A percentile compares a stretch with the other conserved stretches of the same genome.
These are phyloP conservation scores for Benincasa hispida DNA, from an alignment of 306 rosid genomes.

Conservation along the genomic window DNA sequence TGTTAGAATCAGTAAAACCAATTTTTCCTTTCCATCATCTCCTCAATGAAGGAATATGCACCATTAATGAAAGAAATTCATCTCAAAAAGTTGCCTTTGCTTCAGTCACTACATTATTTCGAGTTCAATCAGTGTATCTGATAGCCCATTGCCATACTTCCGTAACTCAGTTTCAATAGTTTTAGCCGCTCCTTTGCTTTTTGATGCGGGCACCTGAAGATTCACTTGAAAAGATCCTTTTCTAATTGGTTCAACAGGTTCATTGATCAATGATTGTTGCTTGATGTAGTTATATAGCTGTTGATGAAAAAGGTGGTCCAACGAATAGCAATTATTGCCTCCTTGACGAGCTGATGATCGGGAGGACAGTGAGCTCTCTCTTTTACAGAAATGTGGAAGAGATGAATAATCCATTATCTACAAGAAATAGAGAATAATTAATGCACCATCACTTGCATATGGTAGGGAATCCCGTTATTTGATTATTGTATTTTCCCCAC, in stretches of 20 bases:
- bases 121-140: constrained; percentile 28
- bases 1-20: neutral
- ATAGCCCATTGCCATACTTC: constrained; percentile 27
- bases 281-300: constrained; percentile 60
- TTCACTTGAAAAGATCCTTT: constrained; percentile 81
- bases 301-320: constrained; percentile 81
- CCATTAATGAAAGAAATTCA: neutral
- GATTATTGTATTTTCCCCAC: constrained; percentile 8
- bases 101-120: constrained; percentile 16
- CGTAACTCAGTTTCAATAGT: constrained; percentile 56
- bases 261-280: constrained; percentile 39
- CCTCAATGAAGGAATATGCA: neutral
- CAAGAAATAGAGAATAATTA: constrained; percentile 20
- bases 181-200: constrained; percentile 40
- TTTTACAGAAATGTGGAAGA: constrained; percentile 82
- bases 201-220: constrained; percentile 45
- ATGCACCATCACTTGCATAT: neutral
- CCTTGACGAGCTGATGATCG: constrained; percentile 32
- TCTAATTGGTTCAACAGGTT: constrained; percentile 36
- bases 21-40: constrained; percentile 10
- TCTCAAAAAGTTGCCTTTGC: constrained; percentile 2
- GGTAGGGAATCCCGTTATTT: neutral
- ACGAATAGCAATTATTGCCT: constrained; percentile 51
- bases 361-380: constrained; percentile 75
- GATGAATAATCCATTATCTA: constrained; percentile 81